Percentiles rank a stretch among this genome's conserved stretches.
Conservation (phyloP, 306 rosid genomes). For the Cyamopsis tetragonoloba region DNA sequence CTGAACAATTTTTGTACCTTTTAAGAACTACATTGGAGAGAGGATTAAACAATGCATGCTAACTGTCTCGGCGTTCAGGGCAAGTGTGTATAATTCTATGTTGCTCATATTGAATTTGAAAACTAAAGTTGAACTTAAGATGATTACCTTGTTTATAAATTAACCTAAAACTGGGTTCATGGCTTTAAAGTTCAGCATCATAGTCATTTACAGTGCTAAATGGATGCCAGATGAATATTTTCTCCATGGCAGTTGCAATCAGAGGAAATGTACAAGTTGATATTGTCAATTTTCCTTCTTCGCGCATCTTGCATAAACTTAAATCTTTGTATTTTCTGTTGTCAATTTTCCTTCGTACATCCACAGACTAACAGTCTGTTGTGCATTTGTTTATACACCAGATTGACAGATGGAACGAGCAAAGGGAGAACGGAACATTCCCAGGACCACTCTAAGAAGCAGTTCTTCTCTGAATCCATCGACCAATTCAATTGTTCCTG, state of each 20-base stretch:
- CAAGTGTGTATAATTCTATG: too few species aligned
- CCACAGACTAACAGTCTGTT: slow-evolving; percentile 7
- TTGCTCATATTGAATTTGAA: too few species aligned
- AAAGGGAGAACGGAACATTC: slow-evolving; percentile 92
- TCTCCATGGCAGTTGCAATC: slow-evolving; percentile 2
- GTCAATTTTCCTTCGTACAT: too few species aligned
- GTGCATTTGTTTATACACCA: slow-evolving; percentile 30
- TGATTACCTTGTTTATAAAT: too few species aligned
- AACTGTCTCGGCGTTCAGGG: too few species aligned
- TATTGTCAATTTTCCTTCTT: background rate
- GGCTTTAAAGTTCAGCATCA: too few species aligned
- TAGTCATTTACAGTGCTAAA: background rate
- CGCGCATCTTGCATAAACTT: background rate
- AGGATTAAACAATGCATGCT: too few species aligned
- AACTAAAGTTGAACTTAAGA: too few species aligned
- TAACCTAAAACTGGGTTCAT: too few species aligned
- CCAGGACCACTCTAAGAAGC: slow-evolving; percentile 86
- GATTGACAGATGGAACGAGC: slow-evolving; percentile 97
- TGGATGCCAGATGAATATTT: background rate
- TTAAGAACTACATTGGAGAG: too few species aligned
- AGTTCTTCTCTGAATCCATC: slow-evolving; percentile 19
- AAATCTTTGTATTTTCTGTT: too few species aligned
- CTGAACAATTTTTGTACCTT: too few species aligned
- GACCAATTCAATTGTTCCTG: slow-evolving; percentile 22
- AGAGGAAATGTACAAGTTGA: background rate